phyloP scores from a whole-genome alignment of 257 asterid species.

The Solanum pimpinellifolium region DNA sequence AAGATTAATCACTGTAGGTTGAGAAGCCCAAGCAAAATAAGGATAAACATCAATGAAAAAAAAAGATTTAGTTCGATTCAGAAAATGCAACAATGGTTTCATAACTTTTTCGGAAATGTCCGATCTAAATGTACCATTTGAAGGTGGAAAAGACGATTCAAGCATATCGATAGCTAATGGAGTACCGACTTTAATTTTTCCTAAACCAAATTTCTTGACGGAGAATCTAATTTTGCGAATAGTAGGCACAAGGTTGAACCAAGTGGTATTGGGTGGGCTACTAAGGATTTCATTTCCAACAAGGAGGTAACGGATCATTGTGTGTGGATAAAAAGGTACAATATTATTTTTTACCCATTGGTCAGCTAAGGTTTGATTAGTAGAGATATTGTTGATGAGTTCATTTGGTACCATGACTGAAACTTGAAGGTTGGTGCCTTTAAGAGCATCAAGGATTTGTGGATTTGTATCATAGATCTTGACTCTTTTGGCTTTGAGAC shows the following conservation, averaged over 20 bases:
- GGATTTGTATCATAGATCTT: conserved; percentile 74
- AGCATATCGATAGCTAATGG: conserved; percentile 73
- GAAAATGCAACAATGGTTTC: conserved; percentile 46
- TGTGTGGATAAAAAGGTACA: conserved; percentile 52
- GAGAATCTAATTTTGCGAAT: conserved; percentile 58
- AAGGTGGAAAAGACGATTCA: conserved; percentile 78
- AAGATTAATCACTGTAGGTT: conserved; percentile 46
- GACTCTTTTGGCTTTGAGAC: conserved; percentile 52
- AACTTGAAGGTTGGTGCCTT: conserved; percentile 49
- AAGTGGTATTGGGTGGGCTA: conserved; percentile 56
- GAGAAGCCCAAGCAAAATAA: conserved; percentile 62
- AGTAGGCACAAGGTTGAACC: conserved; percentile 86
- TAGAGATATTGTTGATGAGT: conserved; percentile 51
- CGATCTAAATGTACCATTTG: conserved; percentile 62
- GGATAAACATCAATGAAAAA: conserved; percentile 80
- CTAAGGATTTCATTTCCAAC: conserved; percentile 86
- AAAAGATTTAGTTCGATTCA: conserved; percentile 63
- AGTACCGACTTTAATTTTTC: conserved; percentile 64
- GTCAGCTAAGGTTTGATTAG: conserved; percentile 57
- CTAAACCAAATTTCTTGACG: conserved; percentile 39
- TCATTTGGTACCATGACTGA: conserved; percentile 82
- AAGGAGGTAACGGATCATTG: conserved; percentile 78
- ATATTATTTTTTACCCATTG: conserved; percentile 63
- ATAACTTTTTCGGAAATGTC: conserved; percentile 42
- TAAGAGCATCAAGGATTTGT: conserved; percentile 49